A percentile compares a stretch with the other conserved stretches of the same genome.
phyloP scores from a whole-genome alignment of 805 yeast genomes.

The Kuraishia piskuri region DNA sequence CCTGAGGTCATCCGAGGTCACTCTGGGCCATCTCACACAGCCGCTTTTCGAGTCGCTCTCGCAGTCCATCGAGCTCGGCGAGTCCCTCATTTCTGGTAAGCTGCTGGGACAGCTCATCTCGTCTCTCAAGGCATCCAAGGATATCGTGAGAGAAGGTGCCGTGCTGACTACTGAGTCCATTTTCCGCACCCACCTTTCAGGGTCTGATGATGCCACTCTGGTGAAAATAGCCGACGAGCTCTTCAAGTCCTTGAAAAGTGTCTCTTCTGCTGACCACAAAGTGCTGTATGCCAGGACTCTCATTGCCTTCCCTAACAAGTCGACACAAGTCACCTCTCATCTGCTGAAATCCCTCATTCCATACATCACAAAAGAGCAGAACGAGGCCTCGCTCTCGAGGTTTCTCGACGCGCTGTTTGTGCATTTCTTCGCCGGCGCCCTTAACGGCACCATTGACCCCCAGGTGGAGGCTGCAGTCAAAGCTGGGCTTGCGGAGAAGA shows the following conservation, averaged over 20 bases:
- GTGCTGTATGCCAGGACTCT: conserved; percentile 39
- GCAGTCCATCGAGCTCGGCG: conserved; percentile 31
- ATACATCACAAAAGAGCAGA: conserved; percentile 63
- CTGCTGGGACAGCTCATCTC: conserved; percentile 42
- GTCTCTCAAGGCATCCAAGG: conserved; percentile 65
- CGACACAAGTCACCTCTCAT: conserved; percentile 22
- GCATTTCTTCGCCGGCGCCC: conserved; percentile 25
- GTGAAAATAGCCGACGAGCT: conserved; percentile 40
- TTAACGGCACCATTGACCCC: conserved; percentile 16
- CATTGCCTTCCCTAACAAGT: conserved; percentile 17
- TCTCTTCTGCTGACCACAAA: conserved; percentile 54
- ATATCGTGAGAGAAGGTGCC: conserved; percentile 45
- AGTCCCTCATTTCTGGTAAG: conserved; percentile 29
- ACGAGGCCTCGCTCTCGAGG: conserved; percentile 51
- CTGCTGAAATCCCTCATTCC: conserved; percentile 37
- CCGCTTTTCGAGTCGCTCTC: conserved; percentile 31
- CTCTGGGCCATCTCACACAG: conserved; percentile 48
- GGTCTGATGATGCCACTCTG: conserved; percentile 19
- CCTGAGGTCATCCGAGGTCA: conserved; percentile 69
- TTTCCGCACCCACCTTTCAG: conserved; percentile 11
- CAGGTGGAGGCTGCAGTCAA: conserved; percentile 23
- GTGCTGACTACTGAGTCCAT: conserved; percentile 23
- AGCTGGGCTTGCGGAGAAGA: conserved; percentile 62
- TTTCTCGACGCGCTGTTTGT: conserved; percentile 40
- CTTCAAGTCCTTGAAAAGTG: conserved; percentile 45